These are phyloP conservation scores for Polytrichum commune DNA, from an alignment of 225 moss, liverwort and hornwort genomes.

Conservation along the genomic window DNA sequence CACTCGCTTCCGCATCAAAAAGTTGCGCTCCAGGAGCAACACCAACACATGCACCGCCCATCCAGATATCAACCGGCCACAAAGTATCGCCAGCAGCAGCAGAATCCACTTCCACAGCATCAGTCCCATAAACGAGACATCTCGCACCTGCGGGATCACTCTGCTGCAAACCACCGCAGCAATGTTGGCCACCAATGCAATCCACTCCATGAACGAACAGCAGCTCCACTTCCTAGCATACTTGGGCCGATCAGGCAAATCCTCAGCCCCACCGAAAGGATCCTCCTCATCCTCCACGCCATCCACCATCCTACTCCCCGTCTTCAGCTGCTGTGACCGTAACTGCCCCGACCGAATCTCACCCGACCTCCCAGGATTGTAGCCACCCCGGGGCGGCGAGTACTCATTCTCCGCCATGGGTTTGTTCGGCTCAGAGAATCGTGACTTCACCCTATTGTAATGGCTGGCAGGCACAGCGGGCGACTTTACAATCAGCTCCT, in stretches of 20 bases:
- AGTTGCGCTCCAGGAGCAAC: conserved; percentile 71
- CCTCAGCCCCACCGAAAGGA: conserved; percentile 58
- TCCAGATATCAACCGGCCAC: conserved; percentile 79
- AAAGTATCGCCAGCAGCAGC: conserved; percentile 62
- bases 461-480: conserved; percentile 27
- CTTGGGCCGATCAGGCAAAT: conserved; percentile 64
- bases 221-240: conserved; percentile 28
- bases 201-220: conserved; percentile 40
- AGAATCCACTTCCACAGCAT: conserved; percentile 83
- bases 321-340: conserved; percentile 30
- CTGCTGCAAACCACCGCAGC: conserved; percentile 49
- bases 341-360: conserved; percentile 33
- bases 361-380: conserved; percentile 25
- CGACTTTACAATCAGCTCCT: conserved; percentile 33
- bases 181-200: conserved; percentile 43
- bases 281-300: conserved; percentile 77
- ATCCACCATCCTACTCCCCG: conserved; percentile 23
- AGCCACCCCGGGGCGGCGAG: conserved; percentile 11
- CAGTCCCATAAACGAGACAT: conserved; percentile 40
- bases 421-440: conserved; percentile 43
- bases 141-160: conserved; percentile 14
- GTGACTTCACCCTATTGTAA: conserved; percentile 49
- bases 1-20: conserved; percentile 79
- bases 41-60: conserved; percentile 63
- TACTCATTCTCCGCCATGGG: conserved; percentile 21